Evolutionary conservation across 1,284 basidiomycete genomes (phyloP).

Genomic region (Lentinula novae-zelandiae): DNA sequence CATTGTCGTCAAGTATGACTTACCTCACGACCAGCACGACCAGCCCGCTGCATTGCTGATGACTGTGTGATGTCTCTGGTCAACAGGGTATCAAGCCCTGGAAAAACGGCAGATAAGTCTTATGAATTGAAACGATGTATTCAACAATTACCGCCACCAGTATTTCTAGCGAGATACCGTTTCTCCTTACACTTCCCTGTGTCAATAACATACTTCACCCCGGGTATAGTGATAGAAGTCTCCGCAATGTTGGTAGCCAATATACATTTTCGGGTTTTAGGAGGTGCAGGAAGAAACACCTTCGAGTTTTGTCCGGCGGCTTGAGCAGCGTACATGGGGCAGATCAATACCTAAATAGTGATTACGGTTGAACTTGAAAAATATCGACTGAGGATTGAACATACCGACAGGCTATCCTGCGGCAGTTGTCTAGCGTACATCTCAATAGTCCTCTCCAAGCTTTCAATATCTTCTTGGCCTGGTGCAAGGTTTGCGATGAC

Average conservation of each 20-base stretch:
- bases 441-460: conserved; percentile 70
- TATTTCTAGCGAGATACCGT: conserved; percentile 67
- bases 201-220: conserved; percentile 94
- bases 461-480: conserved; percentile 98
- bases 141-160: conserved; percentile 55
- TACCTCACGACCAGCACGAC: conserved; percentile 90
- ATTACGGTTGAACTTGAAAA: not conserved
- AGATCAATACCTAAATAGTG: conserved; percentile 58
- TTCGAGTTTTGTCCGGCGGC: conserved; percentile 75
- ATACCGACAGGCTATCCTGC: conserved; percentile 45
- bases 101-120: not conserved
- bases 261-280: conserved; percentile 82
- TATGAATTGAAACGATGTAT: conserved; percentile 4
- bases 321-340: conserved; percentile 84
- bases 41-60: conserved; percentile 82
- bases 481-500: conserved; percentile 11
- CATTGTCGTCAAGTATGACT: conserved; percentile 16
- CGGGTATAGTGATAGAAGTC: conserved; percentile 96
- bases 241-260: conserved; percentile 97
- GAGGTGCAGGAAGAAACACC: conserved; percentile 72
- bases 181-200: conserved; percentile 96
- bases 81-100: conserved; percentile 88
- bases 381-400: conserved; percentile 18
- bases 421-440: conserved; percentile 66
- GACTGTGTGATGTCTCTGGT: conserved; percentile 88